Conservation (phyloP, 495 filamentous ascomycete genomes). For the Penicillium lividum region DNA sequence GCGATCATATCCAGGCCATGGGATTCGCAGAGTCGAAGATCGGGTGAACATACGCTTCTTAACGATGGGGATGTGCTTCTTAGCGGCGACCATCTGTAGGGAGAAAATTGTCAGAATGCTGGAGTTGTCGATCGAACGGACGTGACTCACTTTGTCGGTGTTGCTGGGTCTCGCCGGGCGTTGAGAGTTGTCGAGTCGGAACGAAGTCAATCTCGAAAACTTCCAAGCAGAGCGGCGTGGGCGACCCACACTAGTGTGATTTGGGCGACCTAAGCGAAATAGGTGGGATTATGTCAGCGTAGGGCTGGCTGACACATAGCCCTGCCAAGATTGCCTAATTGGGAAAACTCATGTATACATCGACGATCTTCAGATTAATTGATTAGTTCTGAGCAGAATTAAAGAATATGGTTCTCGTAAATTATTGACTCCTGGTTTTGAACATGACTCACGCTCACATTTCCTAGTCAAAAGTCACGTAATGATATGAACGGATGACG, state of each 20-base stretch:
- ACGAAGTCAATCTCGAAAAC: slow-evolving; percentile 48
- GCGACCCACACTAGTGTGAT: slow-evolving; percentile 40
- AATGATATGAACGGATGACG: no score
- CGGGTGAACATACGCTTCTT: slow-evolving; percentile 88
- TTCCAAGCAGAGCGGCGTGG: slow-evolving; percentile 35
- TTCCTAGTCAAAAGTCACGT: no score
- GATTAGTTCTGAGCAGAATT: no score
- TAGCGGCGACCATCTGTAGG: slow-evolving; percentile 90
- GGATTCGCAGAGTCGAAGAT: slow-evolving; percentile 19
- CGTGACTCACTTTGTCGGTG: slow-evolving; percentile 48
- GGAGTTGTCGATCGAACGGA: slow-evolving; percentile 15
- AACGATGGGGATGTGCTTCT: slow-evolving; percentile 98
- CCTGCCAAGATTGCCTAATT: slow-evolving; percentile 30
- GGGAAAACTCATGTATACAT: slow-evolving; percentile 5
- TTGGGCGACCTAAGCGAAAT: slow-evolving; percentile 45
- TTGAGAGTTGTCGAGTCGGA: slow-evolving; percentile 52
- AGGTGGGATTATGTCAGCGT: slow-evolving; percentile 26
- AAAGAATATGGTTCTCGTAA: no score
- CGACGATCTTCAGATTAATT: no score
- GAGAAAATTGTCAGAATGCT: slow-evolving; percentile 20
- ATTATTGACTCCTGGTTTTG: no score
- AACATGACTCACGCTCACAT: no score
- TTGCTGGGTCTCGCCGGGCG: slow-evolving; percentile 47
- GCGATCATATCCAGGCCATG: slow-evolving; percentile 27
- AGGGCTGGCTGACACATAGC: slow-evolving; percentile 26